Conservation (phyloP, 2,329 filamentous ascomycete species). For the Tolypocladium ophioglossoides region DNA sequence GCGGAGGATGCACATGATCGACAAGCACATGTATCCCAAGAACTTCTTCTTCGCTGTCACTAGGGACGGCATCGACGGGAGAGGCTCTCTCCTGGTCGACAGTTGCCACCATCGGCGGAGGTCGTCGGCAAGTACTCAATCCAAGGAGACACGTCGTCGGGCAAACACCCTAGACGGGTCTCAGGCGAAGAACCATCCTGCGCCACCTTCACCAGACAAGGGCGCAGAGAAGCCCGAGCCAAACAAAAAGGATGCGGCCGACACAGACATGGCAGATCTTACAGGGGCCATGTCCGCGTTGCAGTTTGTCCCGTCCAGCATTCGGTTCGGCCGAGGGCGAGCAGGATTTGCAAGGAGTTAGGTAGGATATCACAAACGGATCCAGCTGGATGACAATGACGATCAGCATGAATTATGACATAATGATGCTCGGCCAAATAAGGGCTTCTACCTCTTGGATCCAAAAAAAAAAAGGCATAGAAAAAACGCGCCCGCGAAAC, state of each 20-base stretch:
- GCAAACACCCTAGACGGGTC: constrained; percentile 20
- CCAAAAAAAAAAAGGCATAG: background rate
- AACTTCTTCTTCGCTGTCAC: constrained; percentile 84
- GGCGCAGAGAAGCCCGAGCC: constrained; percentile 4
- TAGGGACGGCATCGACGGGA: constrained; percentile 79
- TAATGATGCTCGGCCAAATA: constrained; percentile 16
- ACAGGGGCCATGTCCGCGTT: constrained; percentile 60
- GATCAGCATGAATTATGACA: constrained; percentile 23
- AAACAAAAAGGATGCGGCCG: constrained; percentile 17
- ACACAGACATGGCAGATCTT: constrained; percentile 52
- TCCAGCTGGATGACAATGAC: constrained; percentile 12
- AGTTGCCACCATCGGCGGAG: constrained; percentile 35
- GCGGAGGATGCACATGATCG: constrained; percentile 76
- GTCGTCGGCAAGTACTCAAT: constrained; percentile 29
- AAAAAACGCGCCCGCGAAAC: background rate
- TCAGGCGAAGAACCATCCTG: constrained; percentile 7
- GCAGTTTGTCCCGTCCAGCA: constrained; percentile 57
- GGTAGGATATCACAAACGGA: constrained; percentile 16
- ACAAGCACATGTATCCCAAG: constrained; percentile 86
- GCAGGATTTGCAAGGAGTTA: constrained; percentile 42
- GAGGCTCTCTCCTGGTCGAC: constrained; percentile 66
- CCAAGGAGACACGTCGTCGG: constrained; percentile 21
- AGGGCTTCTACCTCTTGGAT: constrained; percentile 25
- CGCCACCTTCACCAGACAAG: constrained; percentile 6
- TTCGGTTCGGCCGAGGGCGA: constrained; percentile 52